A percentile compares a stretch with the other conserved stretches of the same genome.
phyloP scores from a whole-genome alignment of 148 eudicot genomes.

The Rhododendron simsii region DNA sequence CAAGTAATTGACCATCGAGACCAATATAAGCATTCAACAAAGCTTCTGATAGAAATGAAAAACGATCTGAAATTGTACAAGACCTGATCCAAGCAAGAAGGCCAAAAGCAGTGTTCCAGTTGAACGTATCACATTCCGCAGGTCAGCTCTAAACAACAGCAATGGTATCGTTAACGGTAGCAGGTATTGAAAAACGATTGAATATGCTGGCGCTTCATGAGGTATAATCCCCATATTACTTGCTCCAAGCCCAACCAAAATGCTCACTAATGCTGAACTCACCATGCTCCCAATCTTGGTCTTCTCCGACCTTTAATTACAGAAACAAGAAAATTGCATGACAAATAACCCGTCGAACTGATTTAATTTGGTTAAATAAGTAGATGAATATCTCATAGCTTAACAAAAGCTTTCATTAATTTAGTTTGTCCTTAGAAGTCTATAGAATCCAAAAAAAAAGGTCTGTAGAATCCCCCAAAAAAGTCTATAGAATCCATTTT shows the following conservation, averaged over 20 bases:
- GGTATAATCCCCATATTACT: slow-evolving; percentile 91
- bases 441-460: background rate
- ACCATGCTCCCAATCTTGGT: slow-evolving; percentile 81
- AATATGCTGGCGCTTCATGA: slow-evolving; percentile 68
- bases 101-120: slow-evolving; percentile 76
- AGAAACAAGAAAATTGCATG: slow-evolving; percentile 7
- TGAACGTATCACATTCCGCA: slow-evolving; percentile 56
- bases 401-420: background rate
- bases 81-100: slow-evolving; percentile 82
- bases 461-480: background rate
- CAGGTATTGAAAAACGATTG: slow-evolving; percentile 57
- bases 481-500: background rate
- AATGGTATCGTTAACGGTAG: slow-evolving; percentile 84
- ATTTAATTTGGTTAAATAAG: background rate
- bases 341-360: background rate
- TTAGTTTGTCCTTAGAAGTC: background rate
- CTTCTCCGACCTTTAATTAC: slow-evolving; percentile 75
- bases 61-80: slow-evolving; percentile 2
- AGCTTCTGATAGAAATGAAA: background rate
- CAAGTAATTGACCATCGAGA: background rate
- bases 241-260: slow-evolving; percentile 72
- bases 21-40: background rate
- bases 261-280: slow-evolving; percentile 86
- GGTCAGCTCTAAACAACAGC: slow-evolving; percentile 81
- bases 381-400: background rate